Evolutionary conservation across 768 basidiomycete genomes (phyloP), one percentile per base, ranked within the genome.

Genomic region (Agrocybe pediades): DNA sequence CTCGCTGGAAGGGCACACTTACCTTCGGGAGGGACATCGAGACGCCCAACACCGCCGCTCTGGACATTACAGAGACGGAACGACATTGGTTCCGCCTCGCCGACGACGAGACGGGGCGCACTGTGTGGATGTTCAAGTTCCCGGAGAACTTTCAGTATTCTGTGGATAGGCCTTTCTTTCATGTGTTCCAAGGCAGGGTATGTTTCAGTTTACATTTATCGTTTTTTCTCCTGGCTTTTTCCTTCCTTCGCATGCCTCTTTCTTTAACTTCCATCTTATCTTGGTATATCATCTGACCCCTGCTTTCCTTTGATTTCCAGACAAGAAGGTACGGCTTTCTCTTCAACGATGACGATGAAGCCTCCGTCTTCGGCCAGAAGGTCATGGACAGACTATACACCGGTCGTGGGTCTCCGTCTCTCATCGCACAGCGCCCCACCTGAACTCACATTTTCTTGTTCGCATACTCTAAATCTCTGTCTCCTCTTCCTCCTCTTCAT

Each of bases 111-210:
- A 75, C 80, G 2, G 81, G 78, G 26, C 83, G 81, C 63, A 78
- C 84, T 33, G 75, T 86, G 9, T 90, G 88, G 88, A 77, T 80
- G 67, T 87, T 88, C 71, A 80, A 80, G 55, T 74, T 88, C 49
- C 82, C 83, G 0, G 71, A 73, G 41, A 71, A 73, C 43, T 80
- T 87, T 61, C 79, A 85, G 49, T 98, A 95, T 68, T 80, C 82
- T 61, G 79, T 87, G 60, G 93, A 97, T 68, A 83, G 88, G 52
- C 90, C 92, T 2, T 96, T 96, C 74, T 97, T 97, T 72, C 93
- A 98, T 69, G 80, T 86, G 33, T 95, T 96, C 70, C 83, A 86
- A 42, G 91, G 90, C 39, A 83, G 88, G 73, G 95, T 95, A 64
- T 66, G 90, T 76, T 11, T 44, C n/a, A n/a, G 20, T n/a, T 20